Evolutionary conservation across 2,329 filamentous ascomycete species (phyloP), one percentile per base, ranked within the genome.

Genomic region (Fusarium keratoplasticum): DNA sequence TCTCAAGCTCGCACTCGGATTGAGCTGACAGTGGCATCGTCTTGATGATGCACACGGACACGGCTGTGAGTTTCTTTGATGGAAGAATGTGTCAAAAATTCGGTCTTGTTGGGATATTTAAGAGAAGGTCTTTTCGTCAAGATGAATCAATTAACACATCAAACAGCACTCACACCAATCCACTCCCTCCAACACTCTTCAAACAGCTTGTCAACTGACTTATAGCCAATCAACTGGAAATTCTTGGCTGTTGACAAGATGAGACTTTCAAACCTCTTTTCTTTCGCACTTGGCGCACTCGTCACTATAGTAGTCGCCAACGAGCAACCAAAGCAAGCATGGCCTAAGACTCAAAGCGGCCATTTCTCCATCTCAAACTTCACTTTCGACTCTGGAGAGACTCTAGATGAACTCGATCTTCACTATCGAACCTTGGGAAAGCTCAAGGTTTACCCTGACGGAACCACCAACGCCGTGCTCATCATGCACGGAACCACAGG

Each of bases 351-450:
- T 1, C 25, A 14, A 0, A 54, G 63, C 2, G 70, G 70, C 0
- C 27, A 29, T 11, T 73, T 13, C 20, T 58, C 14, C 2, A 61
- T 73, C 5, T 35, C 55, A 1, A 29, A 44, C 54, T 73, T 73
- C 31, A 31, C 55, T 2, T 73, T 73, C 1, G 67, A 71, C 20
- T 67, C 71, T 0, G 63, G 71, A 0, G 55, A 71, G 16, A 55
- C 10, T 1, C 16, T 73, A 0, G 27, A 67, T 6, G 33, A 67
- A 18, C 44, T 71, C 0, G 64, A 71, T 6, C 57, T 73, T 29
- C 64, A 73, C 20, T 74, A 73, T 1, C 67, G 67, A 44, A 73
- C 67, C 2, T 13, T 73, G 8, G 71, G 71, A 8, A 59, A 71
- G 0, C 71, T 74, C n/a, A 74, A 71, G 11, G 42, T 71, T 4